Percentiles rank a stretch among this genome's conserved stretches.
These are phyloP conservation scores for Salvia sclarea DNA, from an alignment of 305 asterid species.

Conservation along the genomic window DNA sequence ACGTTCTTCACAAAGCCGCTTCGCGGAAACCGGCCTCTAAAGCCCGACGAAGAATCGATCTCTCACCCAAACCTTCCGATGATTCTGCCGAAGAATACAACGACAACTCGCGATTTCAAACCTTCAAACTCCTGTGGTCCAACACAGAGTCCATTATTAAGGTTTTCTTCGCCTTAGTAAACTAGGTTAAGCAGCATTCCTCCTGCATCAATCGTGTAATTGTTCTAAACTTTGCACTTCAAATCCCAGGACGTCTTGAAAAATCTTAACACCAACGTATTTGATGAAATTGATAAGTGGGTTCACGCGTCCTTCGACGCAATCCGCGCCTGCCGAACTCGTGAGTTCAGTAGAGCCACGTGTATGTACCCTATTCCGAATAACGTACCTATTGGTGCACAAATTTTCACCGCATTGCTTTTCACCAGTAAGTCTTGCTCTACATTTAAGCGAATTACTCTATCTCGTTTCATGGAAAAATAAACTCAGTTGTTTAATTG, in stretches of 20 bases:
- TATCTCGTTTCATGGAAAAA: not conserved
- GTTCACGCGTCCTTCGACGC: constrained; percentile 57
- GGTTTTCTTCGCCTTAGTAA: constrained; percentile 36
- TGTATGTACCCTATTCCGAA: constrained; percentile 56
- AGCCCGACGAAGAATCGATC: constrained; percentile 53
- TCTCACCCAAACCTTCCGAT: constrained; percentile 38
- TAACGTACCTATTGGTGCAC: constrained; percentile 39
- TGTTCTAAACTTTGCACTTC: not conserved
- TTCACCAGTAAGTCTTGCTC: constrained; percentile 62
- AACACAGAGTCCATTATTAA: constrained; percentile 60
- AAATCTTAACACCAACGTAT: constrained; percentile 60
- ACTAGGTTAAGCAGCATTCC: not conserved
- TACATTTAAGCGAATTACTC: not conserved
- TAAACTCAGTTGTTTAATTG: constrained; percentile 1
- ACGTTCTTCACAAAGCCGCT: constrained; percentile 73
- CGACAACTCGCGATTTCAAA: constrained; percentile 45
- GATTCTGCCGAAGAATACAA: constrained; percentile 25
- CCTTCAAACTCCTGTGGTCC: constrained; percentile 66
- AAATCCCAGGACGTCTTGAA: constrained; percentile 66
- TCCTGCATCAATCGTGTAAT: not conserved
- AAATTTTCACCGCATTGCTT: constrained; percentile 73
- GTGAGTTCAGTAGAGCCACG: constrained; percentile 42
- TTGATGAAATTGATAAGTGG: constrained; percentile 67
- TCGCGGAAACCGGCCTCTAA: constrained; percentile 48
- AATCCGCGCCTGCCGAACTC: constrained; percentile 47